Conservation (phyloP, 1,139 yeast species). For the Pichia sp. region DNA sequence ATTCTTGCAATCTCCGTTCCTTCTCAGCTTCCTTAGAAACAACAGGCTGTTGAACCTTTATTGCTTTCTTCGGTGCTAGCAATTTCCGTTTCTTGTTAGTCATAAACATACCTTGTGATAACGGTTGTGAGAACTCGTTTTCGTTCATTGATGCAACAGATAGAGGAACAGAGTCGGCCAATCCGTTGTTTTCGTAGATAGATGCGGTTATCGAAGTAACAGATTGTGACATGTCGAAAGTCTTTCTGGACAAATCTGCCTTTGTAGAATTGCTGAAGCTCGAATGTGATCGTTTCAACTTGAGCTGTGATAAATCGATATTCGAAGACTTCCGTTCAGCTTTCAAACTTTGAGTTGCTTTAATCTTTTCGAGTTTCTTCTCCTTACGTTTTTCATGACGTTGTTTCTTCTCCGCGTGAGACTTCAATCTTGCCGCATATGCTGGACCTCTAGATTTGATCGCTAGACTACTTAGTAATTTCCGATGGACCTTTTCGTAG, state of each 20-base stretch:
- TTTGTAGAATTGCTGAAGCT: constrained; percentile 18
- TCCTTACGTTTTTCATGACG: constrained; percentile 7
- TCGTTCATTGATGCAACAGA: background rate
- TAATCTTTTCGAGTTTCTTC: background rate
- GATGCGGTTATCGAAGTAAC: constrained; percentile 3
- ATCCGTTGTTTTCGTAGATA: background rate
- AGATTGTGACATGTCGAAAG: constrained; percentile 31
- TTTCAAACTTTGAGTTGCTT: constrained; percentile 1
- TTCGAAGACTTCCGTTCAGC: constrained; percentile 6
- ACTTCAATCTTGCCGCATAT: constrained; percentile 9
- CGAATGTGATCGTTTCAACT: constrained; percentile 27
- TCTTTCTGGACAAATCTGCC: constrained; percentile 28
- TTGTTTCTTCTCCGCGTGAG: constrained; percentile 10
- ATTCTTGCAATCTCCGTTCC: background rate
- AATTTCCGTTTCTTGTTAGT: constrained; percentile 14
- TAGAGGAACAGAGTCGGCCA: background rate
- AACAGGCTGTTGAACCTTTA: background rate
- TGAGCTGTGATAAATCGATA: constrained; percentile 21
- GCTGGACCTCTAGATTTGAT: constrained; percentile 31
- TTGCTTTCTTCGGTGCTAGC: constrained; percentile 6
- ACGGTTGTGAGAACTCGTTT: background rate
- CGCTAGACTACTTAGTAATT: constrained; percentile 26
- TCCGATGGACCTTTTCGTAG: constrained; percentile 27
- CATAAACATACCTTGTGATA: constrained; percentile 7
- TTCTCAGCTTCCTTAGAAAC: background rate